phyloP scores from a whole-genome alignment of 345 rosid genomes.

The Kernera saxatilis region DNA sequence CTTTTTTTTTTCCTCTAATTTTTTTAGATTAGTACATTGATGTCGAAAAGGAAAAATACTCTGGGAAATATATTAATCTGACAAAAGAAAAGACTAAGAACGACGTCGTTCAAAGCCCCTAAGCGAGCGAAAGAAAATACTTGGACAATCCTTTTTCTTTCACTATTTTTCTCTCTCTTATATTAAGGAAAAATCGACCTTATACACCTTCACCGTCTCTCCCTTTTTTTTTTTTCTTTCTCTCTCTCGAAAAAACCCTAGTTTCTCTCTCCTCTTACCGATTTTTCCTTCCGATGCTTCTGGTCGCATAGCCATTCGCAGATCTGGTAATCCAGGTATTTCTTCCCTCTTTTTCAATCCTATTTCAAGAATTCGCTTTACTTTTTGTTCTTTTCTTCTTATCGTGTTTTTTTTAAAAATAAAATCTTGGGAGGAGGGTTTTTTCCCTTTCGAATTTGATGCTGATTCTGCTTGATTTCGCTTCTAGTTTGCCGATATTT shows the following conservation, averaged over 20 bases:
- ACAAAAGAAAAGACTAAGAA: neutral
- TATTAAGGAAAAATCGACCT: conserved; percentile 9
- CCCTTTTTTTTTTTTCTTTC: neutral
- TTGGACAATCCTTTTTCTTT: neutral
- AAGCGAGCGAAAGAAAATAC: neutral
- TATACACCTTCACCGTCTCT: conserved; percentile 11
- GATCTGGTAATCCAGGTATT: conserved; percentile 20
- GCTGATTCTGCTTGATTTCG: conserved; percentile 6
- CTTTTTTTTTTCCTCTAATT: no score
- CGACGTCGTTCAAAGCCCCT: neutral
- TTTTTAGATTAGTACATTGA: no score
- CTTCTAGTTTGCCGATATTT: neutral
- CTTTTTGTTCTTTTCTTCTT: neutral
- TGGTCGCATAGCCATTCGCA: conserved; percentile 16
- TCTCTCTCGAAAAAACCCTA: conserved; percentile 12
- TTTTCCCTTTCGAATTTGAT: neutral
- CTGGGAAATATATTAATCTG: neutral
- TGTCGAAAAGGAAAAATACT: neutral
- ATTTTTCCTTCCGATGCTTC: conserved; percentile 16
- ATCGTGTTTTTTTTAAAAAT: neutral
- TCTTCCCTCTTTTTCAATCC: neutral
- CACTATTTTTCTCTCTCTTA: neutral
- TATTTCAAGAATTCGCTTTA: neutral
- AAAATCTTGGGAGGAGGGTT: conserved; percentile 9
- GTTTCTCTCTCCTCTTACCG: conserved; percentile 19